A percentile compares a stretch with the other conserved stretches of the same genome.
Conservation (phyloP, 2,329 filamentous ascomycete genomes). For the Exutisphaerella laricina region DNA sequence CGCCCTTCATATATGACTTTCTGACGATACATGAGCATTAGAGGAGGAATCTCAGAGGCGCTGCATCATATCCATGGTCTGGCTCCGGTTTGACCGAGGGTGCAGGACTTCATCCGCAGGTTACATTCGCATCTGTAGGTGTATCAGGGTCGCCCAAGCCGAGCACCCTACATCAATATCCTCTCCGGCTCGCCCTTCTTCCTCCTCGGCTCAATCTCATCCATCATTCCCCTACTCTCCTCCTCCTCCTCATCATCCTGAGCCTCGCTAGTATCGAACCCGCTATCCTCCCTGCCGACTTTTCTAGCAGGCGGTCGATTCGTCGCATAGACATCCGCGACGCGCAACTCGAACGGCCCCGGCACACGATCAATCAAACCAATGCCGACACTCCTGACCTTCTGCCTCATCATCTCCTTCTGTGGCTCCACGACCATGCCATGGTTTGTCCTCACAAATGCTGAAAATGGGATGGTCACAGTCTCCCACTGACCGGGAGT, state of each 20-base stretch:
- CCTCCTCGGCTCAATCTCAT: conserved; percentile 27
- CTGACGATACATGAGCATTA: no score
- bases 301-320: conserved; percentile 51
- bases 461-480: conserved; percentile 80
- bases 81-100: no score
- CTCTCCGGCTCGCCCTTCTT: conserved; percentile 33
- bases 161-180: conserved; percentile 35
- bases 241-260: conserved; percentile 23
- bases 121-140: no score
- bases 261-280: no score
- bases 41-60: no score
- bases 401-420: conserved; percentile 78
- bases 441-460: conserved; percentile 92
- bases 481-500: conserved; percentile 89
- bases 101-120: no score
- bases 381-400: conserved; percentile 78
- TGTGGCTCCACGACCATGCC: conserved; percentile 91
- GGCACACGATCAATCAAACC: conserved; percentile 83
- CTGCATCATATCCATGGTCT: no score
- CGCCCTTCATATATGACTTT: no score
- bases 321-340: conserved; percentile 86
- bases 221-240: conserved; percentile 26
- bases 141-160: no score
- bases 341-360: conserved; percentile 79
- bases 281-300: conserved; percentile 28